These are phyloP conservation scores for Solanum tarapatanum DNA, from an alignment of 257 asterid genomes.

Conservation along the genomic window DNA sequence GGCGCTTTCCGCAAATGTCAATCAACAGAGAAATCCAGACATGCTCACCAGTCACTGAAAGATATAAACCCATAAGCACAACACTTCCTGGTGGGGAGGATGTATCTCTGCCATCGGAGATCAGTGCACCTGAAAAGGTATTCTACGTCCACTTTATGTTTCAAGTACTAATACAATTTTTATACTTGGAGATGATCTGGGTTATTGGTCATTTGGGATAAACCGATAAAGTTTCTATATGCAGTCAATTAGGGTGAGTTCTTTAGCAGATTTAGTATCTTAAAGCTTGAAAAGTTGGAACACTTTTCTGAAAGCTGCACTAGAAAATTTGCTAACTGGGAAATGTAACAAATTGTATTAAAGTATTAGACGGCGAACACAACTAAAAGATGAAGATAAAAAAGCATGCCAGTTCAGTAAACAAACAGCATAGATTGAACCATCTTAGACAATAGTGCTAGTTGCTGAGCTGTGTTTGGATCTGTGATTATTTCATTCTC, in stretches of 20 bases:
- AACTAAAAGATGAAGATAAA: background rate
- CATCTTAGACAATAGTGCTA: background rate
- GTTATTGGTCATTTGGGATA: background rate
- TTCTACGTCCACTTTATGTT: background rate
- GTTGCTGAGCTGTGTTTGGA: background rate
- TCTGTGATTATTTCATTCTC: background rate
- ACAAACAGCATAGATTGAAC: background rate
- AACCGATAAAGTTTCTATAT: background rate
- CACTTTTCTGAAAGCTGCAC: background rate
- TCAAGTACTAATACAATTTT: background rate
- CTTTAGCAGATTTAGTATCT: background rate
- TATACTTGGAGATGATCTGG: background rate
- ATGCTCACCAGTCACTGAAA: constrained; percentile 18
- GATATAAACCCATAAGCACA: constrained; percentile 23
- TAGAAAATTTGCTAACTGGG: background rate
- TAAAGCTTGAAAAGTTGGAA: background rate
- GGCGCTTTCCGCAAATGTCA: constrained; percentile 75
- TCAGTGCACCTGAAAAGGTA: constrained; percentile 37
- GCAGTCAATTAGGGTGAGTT: background rate
- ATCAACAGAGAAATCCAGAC: constrained; percentile 15
- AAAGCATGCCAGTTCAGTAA: background rate
- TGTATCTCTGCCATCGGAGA: constrained; percentile 13
- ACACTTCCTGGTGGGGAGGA: constrained; percentile 16
- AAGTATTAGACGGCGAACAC: background rate
- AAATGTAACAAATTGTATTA: background rate